These are phyloP conservation scores for Syncephalastrum sp. DNA, from an alignment of 371 early-diverging fungal genomes.

Conservation along the genomic window DNA sequence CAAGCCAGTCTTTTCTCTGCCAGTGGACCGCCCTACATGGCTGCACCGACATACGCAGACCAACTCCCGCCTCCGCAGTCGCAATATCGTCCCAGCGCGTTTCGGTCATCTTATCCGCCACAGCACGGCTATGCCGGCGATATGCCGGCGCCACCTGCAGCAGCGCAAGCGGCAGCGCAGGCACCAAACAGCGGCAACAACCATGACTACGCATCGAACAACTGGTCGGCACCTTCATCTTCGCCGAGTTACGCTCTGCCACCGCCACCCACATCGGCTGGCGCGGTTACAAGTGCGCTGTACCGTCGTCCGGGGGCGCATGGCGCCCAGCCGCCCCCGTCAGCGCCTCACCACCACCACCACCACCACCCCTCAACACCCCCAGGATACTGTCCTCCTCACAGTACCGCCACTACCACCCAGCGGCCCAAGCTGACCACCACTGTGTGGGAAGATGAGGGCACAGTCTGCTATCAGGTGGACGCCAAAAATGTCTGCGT, in stretches of 20 bases:
- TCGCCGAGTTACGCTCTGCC: conserved; percentile 15
- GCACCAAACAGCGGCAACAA: too few species aligned
- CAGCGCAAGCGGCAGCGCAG: too few species aligned
- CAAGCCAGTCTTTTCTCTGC: conserved; percentile 31
- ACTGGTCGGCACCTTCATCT: conserved; percentile 9
- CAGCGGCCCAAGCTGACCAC: conserved; percentile 68
- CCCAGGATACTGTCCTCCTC: conserved; percentile 6
- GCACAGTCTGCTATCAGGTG: conserved; percentile 77
- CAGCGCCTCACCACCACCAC: conserved; percentile 5
- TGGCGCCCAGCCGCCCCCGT: conserved; percentile 11
- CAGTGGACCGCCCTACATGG: conserved; percentile 22
- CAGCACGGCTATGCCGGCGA: conserved; percentile 1
- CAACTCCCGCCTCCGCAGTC: conserved; percentile 20
- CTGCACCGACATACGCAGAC: conserved; percentile 11
- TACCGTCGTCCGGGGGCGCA: conserved; percentile 16
- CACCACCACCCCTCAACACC: conserved; percentile 8
- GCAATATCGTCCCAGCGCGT: conserved; percentile 33
- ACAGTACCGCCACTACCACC: conserved; percentile 16
- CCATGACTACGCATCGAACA: too few species aligned
- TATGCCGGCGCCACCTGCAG: conserved; percentile 1
- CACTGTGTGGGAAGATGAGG: conserved; percentile 84
- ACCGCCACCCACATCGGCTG: conserved; percentile 22
- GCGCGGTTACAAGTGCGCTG: conserved; percentile 5
- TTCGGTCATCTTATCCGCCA: conserved; percentile 19
- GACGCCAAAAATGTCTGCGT: conserved; percentile 78